Percentiles rank a stretch among this genome's conserved stretches.
Evolutionary conservation across 1,284 basidiomycete genomes (phyloP).

Genomic region (Leccinum pseudoinsigne): DNA sequence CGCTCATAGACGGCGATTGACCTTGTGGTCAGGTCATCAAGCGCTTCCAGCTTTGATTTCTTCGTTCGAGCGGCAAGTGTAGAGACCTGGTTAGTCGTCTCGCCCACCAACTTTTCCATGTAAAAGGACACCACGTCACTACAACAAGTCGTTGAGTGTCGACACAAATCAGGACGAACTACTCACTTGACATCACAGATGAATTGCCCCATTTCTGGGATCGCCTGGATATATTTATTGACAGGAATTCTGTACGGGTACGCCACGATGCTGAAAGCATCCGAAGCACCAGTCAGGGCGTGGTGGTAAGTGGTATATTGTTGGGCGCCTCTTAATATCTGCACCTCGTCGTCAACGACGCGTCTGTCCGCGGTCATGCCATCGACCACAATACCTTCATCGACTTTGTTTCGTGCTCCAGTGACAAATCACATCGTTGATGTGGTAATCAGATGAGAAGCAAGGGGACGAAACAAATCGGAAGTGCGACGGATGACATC

Average conservation of each 20-base stretch:
- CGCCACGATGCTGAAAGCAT: too few species aligned
- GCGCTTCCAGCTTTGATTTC: neutral
- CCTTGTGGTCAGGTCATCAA: neutral
- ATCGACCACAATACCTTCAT: too few species aligned
- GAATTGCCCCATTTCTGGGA: neutral
- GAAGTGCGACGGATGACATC: constrained; percentile 22
- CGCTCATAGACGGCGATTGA: neutral
- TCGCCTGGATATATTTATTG: constrained; percentile 19
- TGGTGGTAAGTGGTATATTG: too few species aligned
- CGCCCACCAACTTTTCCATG: neutral
- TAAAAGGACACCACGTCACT: neutral
- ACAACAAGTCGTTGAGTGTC: neutral
- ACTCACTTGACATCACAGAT: neutral
- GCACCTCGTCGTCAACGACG: too few species aligned
- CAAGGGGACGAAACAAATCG: constrained; percentile 17
- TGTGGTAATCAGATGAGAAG: constrained; percentile 21
- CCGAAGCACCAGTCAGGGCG: too few species aligned
- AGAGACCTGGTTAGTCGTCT: neutral
- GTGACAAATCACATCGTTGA: too few species aligned
- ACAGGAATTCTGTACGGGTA: too few species aligned
- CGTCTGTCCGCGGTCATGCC: too few species aligned
- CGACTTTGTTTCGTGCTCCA: too few species aligned
- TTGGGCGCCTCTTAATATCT: too few species aligned
- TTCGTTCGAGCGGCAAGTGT: neutral
- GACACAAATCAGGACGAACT: neutral